Percentiles rank a stretch among this genome's conserved stretches.
Conservation (phyloP, 2,329 filamentous ascomycete species). For the Myriosclerotinia scirpicola region DNA sequence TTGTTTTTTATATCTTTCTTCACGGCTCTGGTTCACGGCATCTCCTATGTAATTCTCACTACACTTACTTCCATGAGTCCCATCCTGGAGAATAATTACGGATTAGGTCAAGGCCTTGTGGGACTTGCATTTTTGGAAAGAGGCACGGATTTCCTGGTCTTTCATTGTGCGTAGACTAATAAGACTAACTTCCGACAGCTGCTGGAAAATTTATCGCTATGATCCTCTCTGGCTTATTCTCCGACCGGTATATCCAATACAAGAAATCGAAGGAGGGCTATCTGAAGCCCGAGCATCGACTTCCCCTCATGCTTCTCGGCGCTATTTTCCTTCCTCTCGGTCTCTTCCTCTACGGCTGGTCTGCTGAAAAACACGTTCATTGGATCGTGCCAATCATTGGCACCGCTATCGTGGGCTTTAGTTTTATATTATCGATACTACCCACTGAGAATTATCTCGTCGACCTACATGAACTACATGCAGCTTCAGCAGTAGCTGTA, state of each 20-base stretch:
- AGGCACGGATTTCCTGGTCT: no score
- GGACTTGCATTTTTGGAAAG: no score
- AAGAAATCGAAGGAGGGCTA: conserved; percentile 16
- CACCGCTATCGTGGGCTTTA: conserved; percentile 44
- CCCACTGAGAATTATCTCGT: conserved; percentile 49
- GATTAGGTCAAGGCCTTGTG: no score
- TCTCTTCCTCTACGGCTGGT: conserved; percentile 52
- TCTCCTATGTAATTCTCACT: conserved; percentile 43
- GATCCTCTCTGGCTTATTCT: not conserved
- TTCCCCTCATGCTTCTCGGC: conserved; percentile 46
- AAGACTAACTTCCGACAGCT: no score
- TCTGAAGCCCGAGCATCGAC: conserved; percentile 42
- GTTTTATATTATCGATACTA: conserved; percentile 45
- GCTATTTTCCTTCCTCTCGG: conserved; percentile 46
- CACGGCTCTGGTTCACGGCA: conserved; percentile 42
- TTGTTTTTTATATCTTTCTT: conserved; percentile 40
- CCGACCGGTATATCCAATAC: conserved; percentile 12
- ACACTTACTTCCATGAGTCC: no score
- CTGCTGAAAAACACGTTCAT: conserved; percentile 42
- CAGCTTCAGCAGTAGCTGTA: conserved; percentile 43
- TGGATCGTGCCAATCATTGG: conserved; percentile 48
- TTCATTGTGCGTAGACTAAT: no score
- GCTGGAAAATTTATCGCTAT: no score
- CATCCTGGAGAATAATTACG: no score
- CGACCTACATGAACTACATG: conserved; percentile 43